These are phyloP conservation scores for Serendipita sp. DNA, from an alignment of 768 basidiomycete genomes.

Conservation along the genomic window DNA sequence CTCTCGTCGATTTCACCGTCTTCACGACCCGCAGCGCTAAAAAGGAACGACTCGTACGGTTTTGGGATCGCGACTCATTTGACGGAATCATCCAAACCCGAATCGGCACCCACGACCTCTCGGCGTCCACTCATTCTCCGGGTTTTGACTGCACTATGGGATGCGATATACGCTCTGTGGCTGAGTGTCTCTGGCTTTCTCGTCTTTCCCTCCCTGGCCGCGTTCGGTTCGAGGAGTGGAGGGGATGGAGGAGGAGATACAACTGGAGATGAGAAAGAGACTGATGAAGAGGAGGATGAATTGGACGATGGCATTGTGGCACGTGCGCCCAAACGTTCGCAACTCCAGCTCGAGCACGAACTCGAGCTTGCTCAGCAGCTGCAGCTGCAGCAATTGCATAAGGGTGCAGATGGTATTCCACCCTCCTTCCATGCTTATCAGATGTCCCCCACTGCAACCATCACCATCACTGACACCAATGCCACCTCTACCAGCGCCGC, in stretches of 20 bases:
- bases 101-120: slow-evolving; percentile 32
- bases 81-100: not conserved
- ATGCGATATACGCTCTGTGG: not conserved
- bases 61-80: not conserved
- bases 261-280: slow-evolving; percentile 16
- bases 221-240: slow-evolving; percentile 14
- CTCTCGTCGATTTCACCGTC: slow-evolving; percentile 17
- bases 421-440: slow-evolving; percentile 11
- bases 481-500: slow-evolving; percentile 17
- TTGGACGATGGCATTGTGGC: slow-evolving; percentile 19
- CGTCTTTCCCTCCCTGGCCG: not conserved
- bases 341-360: not conserved
- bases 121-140: slow-evolving; percentile 21
- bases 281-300: slow-evolving; percentile 19
- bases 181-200: not conserved
- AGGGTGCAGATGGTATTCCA: slow-evolving; percentile 15
- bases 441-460: not conserved
- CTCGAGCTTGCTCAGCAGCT: not conserved
- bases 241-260: slow-evolving; percentile 13
- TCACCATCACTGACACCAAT: slow-evolving; percentile 15
- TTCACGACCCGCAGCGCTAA: slow-evolving; percentile 19
- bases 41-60: slow-evolving; percentile 45
- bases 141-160: not conserved
- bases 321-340: slow-evolving; percentile 8
- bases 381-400: slow-evolving; percentile 11